Conservation (phyloP, 1,284 basidiomycete species). For the Apiotrichum gracile region DNA sequence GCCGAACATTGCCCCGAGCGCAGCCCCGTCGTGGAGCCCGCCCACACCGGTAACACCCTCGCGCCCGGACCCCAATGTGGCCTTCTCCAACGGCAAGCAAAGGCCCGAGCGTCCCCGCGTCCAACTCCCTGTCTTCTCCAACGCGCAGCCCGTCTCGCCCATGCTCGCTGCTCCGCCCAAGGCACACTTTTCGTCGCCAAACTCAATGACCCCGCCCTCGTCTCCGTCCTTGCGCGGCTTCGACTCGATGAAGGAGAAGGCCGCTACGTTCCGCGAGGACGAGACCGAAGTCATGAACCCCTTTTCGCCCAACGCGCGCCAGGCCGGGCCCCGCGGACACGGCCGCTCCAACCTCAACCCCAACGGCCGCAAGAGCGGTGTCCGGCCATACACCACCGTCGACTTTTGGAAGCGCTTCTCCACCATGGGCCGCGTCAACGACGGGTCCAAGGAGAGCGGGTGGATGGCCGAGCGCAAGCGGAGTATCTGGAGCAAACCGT, state of each 20-base stretch:
- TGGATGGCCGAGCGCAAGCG: conserved; percentile 7
- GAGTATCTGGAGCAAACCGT: conserved; percentile 13
- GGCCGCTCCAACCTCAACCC: conserved; percentile 7
- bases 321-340: conserved; percentile 7
- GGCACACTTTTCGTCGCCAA: conserved; percentile 13
- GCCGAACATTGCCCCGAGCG: not conserved
- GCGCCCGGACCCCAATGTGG: not conserved
- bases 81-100: not conserved
- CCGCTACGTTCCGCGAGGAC: conserved; percentile 38
- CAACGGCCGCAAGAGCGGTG: conserved; percentile 16
- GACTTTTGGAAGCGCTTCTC: conserved; percentile 43
- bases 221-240: conserved; percentile 26
- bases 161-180: conserved; percentile 34
- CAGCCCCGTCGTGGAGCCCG: not conserved
- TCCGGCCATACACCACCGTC: conserved; percentile 18
- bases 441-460: conserved; percentile 1
- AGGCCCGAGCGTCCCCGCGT: not conserved
- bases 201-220: conserved; percentile 4
- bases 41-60: not conserved
- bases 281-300: conserved; percentile 36
- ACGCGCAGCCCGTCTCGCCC: conserved; percentile 9
- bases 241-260: conserved; percentile 37
- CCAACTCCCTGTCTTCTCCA: not conserved
- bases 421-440: not conserved
- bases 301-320: conserved; percentile 23